A percentile compares a stretch with the other conserved stretches of the same genome.
phyloP scores from a whole-genome alignment of 2,329 filamentous ascomycete species.

The Diplodia corticola region DNA sequence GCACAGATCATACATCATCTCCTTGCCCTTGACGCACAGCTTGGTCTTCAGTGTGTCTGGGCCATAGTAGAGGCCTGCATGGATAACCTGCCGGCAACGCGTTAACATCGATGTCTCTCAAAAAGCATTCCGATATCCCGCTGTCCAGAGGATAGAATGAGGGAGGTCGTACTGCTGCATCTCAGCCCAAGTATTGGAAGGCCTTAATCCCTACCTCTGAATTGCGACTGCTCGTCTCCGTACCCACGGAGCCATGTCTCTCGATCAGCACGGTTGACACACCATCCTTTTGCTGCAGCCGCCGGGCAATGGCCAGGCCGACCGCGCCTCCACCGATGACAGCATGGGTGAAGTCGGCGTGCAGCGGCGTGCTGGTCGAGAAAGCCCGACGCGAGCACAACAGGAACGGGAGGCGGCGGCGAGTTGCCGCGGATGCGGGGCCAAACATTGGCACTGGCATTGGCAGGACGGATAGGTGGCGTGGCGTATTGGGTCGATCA shows the following conservation, averaged over 20 bases:
- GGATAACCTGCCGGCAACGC: constrained; percentile 66
- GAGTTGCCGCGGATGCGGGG: constrained; percentile 4
- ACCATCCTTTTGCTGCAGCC: constrained; percentile 62
- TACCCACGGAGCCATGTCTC: constrained; percentile 72
- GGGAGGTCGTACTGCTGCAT: background rate
- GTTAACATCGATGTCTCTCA: background rate
- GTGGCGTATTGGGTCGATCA: constrained; percentile 1
- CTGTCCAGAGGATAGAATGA: background rate
- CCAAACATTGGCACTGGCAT: background rate
- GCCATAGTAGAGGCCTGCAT: constrained; percentile 92
- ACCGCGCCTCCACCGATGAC: constrained; percentile 73
- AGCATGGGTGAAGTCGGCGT: constrained; percentile 64
- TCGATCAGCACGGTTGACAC: constrained; percentile 77
- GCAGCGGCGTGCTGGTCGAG: constrained; percentile 3
- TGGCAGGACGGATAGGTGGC: background rate
- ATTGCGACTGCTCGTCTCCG: constrained; percentile 86
- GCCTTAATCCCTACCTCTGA: constrained; percentile 62
- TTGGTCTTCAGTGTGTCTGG: constrained; percentile 72
- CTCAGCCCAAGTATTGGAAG: constrained; percentile 2
- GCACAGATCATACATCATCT: constrained; percentile 80
- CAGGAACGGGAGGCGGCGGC: background rate
- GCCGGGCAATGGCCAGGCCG: constrained; percentile 75
- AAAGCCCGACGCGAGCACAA: constrained; percentile 2
- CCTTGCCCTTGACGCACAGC: constrained; percentile 76
- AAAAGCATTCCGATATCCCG: background rate